Evolutionary conservation across 495 filamentous ascomycete genomes (phyloP).

Genomic region (Corynascus novoguineensis): DNA sequence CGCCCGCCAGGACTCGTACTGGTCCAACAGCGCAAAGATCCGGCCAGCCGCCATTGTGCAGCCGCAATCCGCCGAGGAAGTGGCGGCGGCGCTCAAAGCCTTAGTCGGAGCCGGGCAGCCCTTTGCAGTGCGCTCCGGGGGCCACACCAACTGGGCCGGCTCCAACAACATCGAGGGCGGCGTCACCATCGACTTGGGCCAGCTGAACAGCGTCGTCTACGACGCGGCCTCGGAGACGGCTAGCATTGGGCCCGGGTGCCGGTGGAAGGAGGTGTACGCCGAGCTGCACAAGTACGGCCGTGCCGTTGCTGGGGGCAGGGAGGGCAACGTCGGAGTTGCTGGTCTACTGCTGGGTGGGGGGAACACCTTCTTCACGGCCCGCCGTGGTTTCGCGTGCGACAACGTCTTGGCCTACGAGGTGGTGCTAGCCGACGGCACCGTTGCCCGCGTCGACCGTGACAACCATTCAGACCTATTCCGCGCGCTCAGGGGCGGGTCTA

Average conservation of each 20-base stretch:
- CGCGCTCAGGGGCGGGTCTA: slow-evolving; percentile 51
- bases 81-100: slow-evolving; percentile 33
- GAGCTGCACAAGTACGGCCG: slow-evolving; percentile 31
- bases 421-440: slow-evolving; percentile 32
- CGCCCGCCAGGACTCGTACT: slow-evolving; percentile 30
- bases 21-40: slow-evolving; percentile 43
- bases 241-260: slow-evolving; percentile 38
- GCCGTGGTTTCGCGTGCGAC: slow-evolving; percentile 43
- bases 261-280: slow-evolving; percentile 43
- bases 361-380: slow-evolving; percentile 41
- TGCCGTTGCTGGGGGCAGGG: slow-evolving; percentile 43
- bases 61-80: slow-evolving; percentile 31
- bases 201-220: slow-evolving; percentile 34
- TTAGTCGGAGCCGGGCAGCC: slow-evolving; percentile 29
- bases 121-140: slow-evolving; percentile 48
- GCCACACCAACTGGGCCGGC: slow-evolving; percentile 44
- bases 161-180: slow-evolving; percentile 41
- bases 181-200: slow-evolving; percentile 48
- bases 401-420: slow-evolving; percentile 47
- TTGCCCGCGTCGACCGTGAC: slow-evolving; percentile 31
- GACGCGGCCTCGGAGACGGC: slow-evolving; percentile 32
- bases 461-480: slow-evolving; percentile 40
- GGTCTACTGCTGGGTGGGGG: slow-evolving; percentile 50
- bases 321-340: slow-evolving; percentile 46
- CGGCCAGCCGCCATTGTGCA: slow-evolving; percentile 35